Percentiles rank a stretch among this genome's conserved stretches.
These are phyloP conservation scores for Diplodia corticola DNA, from an alignment of 2,329 filamentous ascomycete genomes.

Conservation along the genomic window DNA sequence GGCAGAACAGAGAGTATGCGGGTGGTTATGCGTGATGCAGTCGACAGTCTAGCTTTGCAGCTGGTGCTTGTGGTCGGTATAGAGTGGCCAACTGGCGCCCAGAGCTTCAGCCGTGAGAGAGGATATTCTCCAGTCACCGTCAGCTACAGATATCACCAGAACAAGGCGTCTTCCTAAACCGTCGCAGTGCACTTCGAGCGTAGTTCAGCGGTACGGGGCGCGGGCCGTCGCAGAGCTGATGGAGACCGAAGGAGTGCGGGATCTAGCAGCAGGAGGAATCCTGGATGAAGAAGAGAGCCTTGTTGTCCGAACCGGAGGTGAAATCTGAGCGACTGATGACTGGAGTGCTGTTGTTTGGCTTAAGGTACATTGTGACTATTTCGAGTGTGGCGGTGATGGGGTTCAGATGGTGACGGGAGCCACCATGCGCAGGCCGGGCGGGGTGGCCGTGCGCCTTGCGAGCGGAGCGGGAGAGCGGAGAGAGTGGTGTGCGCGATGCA, in stretches of 20 bases:
- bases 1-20: slow-evolving; percentile 8
- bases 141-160: slow-evolving; percentile 46
- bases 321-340: slow-evolving; percentile 47
- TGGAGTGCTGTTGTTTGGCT: slow-evolving; percentile 39
- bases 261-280: slow-evolving; percentile 32
- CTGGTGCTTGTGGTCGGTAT: slow-evolving; percentile 6
- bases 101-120: slow-evolving; percentile 18
- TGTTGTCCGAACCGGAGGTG: slow-evolving; percentile 40
- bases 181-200: slow-evolving; percentile 40
- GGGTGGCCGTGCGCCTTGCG: slow-evolving; percentile 14
- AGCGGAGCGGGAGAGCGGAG: slow-evolving; percentile 17
- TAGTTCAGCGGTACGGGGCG: slow-evolving; percentile 13
- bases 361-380: slow-evolving; percentile 40
- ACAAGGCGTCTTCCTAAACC: slow-evolving; percentile 42
- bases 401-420: slow-evolving; percentile 32
- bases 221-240: slow-evolving; percentile 15
- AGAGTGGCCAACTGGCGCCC: slow-evolving; percentile 17
- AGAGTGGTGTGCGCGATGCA: slow-evolving; percentile 25
- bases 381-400: slow-evolving; percentile 26
- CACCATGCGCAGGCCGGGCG: slow-evolving; percentile 21
- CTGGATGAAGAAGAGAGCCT: slow-evolving; percentile 42
- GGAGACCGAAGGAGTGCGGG: slow-evolving; percentile 13
- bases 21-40: slow-evolving; percentile 11
- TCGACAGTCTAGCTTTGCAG: slow-evolving; percentile 21
- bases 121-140: slow-evolving; percentile 43